phyloP scores from a whole-genome alignment of 441 rosid species.

The Mallotus repandus region DNA sequence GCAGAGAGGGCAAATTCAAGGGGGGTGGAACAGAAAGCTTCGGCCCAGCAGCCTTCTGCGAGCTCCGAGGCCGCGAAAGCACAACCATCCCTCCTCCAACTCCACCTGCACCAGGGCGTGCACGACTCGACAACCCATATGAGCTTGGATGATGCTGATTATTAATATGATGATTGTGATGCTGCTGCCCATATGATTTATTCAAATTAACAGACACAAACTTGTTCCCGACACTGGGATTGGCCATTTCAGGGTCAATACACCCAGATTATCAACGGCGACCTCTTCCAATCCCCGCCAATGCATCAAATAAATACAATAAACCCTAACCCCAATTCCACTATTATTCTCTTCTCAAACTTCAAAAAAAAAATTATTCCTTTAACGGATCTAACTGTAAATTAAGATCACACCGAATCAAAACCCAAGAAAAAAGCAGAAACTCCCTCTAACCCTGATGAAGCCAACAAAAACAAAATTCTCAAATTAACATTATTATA shows the following conservation, averaged over 20 bases:
- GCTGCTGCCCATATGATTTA: conserved; percentile 84
- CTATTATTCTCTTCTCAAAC: conserved; percentile 11
- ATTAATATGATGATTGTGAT: conserved; percentile 35
- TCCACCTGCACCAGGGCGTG: conserved; percentile 51
- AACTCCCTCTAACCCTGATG: conserved; percentile 26
- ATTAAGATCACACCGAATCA: conserved; percentile 17
- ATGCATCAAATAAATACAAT: conserved; percentile 45
- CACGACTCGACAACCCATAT: conserved; percentile 40
- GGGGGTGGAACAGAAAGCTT: conserved; percentile 99
- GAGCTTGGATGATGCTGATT: conserved; percentile 41
- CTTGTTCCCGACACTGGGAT: conserved; percentile 80
- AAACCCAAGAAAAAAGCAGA: conserved; percentile 18
- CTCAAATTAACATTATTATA: neutral
- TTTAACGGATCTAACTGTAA: conserved; percentile 35
- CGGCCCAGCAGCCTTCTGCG: conserved; percentile 76
- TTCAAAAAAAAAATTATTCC: neutral
- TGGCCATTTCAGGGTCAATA: conserved; percentile 71
- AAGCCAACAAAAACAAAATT: conserved; percentile 16
- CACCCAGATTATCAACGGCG: conserved; percentile 33
- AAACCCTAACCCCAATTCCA: conserved; percentile 35
- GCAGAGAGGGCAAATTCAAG: conserved; percentile 87
- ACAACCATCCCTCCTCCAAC: conserved; percentile 85
- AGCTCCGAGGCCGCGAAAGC: conserved; percentile 88
- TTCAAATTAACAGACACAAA: conserved; percentile 81
- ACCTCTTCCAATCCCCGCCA: conserved; percentile 62